Conservation (phyloP, 2,329 filamentous ascomycete genomes). For the Venturia effusa region DNA sequence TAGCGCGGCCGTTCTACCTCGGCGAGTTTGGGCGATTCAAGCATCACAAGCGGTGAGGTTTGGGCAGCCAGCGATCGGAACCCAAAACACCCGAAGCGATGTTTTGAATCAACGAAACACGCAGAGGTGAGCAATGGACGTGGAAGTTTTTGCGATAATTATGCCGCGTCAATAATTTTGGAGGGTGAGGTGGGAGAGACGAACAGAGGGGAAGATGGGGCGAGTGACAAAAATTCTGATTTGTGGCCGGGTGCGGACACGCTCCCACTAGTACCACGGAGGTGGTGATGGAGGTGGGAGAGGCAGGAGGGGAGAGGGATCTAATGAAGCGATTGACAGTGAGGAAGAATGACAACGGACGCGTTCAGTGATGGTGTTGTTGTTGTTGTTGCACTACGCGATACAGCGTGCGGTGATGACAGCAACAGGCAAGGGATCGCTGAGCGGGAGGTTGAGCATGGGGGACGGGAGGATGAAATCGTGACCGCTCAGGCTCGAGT, state of each 20-base stretch:
- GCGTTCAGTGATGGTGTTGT: background rate
- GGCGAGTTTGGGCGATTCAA: conserved; percentile 5
- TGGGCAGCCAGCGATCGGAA: conserved; percentile 8
- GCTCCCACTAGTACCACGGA: background rate
- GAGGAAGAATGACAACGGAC: background rate
- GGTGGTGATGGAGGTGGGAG: background rate
- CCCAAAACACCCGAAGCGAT: conserved; percentile 4
- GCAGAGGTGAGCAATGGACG: background rate
- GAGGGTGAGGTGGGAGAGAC: background rate
- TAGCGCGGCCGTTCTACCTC: conserved; percentile 6
- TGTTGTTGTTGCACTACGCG: background rate
- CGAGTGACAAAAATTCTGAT: background rate
- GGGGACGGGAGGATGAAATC: conserved; percentile 2
- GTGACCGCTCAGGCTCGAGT: background rate
- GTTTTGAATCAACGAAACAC: conserved; percentile 8
- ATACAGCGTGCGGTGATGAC: background rate
- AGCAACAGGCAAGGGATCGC: conserved; percentile 6
- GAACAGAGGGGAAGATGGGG: background rate
- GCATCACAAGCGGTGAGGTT: conserved; percentile 4
- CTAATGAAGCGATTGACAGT: background rate
- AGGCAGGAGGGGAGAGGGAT: background rate
- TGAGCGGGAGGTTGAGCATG: conserved; percentile 1
- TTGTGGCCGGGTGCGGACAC: background rate
- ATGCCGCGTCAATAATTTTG: background rate
- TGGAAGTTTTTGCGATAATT: background rate